Evolutionary conservation across 257 asterid species (phyloP).

Genomic region (Henckelia pumila): DNA sequence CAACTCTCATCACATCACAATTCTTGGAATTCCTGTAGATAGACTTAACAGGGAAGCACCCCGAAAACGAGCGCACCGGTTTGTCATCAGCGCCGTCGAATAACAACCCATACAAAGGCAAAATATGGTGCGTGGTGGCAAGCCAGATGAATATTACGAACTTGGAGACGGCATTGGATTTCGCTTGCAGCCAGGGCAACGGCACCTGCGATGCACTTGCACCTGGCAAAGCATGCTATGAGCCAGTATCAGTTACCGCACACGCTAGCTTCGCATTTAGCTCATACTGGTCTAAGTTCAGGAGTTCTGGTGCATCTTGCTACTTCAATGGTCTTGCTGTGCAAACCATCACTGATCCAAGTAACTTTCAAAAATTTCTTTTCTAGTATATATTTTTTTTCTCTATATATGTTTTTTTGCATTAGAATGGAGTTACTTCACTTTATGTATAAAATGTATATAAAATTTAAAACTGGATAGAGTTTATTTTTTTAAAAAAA

Average conservation of each 20-base stretch:
- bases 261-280: slow-evolving; percentile 86
- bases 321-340: slow-evolving; percentile 53
- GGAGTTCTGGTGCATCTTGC: slow-evolving; percentile 42
- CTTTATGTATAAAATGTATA: no score
- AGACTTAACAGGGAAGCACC: slow-evolving; percentile 47
- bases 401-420: no score
- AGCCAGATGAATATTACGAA: slow-evolving; percentile 14
- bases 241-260: slow-evolving; percentile 44
- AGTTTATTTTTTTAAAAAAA: no score
- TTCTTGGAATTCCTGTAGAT: slow-evolving; percentile 22
- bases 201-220: slow-evolving; percentile 58
- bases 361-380: slow-evolving; percentile 24
- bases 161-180: slow-evolving; percentile 41
- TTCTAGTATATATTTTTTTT: no score
- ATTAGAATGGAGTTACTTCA: no score
- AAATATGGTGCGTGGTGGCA: slow-evolving; percentile 67
- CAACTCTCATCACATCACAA: background rate
- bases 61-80: slow-evolving; percentile 20
- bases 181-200: slow-evolving; percentile 45
- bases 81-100: slow-evolving; percentile 35
- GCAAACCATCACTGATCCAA: slow-evolving; percentile 43
- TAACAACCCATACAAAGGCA: slow-evolving; percentile 54
- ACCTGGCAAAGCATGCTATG: slow-evolving; percentile 58
- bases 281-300: slow-evolving; percentile 65
- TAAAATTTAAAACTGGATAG: no score